These are phyloP conservation scores for Holtermanniella nyarrowii DNA, from an alignment of 768 basidiomycete genomes.

Conservation along the genomic window DNA sequence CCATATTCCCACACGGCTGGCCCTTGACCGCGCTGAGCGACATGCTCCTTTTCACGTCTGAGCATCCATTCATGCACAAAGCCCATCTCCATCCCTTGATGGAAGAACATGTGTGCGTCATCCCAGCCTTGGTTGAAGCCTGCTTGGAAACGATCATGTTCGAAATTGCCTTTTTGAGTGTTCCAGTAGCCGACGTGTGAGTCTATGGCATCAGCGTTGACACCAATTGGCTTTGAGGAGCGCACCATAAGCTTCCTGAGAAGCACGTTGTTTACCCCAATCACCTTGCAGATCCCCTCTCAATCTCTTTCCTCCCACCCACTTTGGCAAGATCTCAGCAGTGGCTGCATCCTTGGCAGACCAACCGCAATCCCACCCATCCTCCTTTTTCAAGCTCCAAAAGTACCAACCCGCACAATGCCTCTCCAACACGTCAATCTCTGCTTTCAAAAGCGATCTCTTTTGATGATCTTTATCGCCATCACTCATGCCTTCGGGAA, in stretches of 20 bases:
- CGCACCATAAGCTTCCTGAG: slow-evolving; percentile 37
- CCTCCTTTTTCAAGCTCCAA: slow-evolving; percentile 71
- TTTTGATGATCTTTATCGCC: slow-evolving; percentile 45
- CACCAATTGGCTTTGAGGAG: slow-evolving; percentile 2
- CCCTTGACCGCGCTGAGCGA: slow-evolving; percentile 41
- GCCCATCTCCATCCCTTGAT: slow-evolving; percentile 50
- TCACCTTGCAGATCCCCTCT: slow-evolving; percentile 27
- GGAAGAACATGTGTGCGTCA: slow-evolving; percentile 54
- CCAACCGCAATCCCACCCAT: slow-evolving; percentile 62
- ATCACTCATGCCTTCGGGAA: slow-evolving; percentile 46
- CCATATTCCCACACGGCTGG: slow-evolving; percentile 50
- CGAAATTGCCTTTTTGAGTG: slow-evolving; percentile 50
- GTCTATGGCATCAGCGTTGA: slow-evolving; percentile 16
- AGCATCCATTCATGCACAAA: slow-evolving; percentile 56
- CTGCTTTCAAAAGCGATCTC: slow-evolving; percentile 51
- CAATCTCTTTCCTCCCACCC: slow-evolving; percentile 43
- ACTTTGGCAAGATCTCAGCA: slow-evolving; percentile 53
- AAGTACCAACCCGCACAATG: slow-evolving; percentile 67
- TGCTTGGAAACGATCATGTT: slow-evolving; percentile 57
- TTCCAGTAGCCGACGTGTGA: slow-evolving; percentile 47
- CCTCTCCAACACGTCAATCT: slow-evolving; percentile 56
- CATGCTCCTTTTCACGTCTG: slow-evolving; percentile 46
- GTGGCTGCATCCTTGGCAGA: slow-evolving; percentile 56
- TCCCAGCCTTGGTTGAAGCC: slow-evolving; percentile 66
- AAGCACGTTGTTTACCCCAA: slow-evolving; percentile 34